Base-by-base conservation (phyloP, 2,329 filamentous ascomycete species). In the Emmonsiellopsis sp. region DNA sequence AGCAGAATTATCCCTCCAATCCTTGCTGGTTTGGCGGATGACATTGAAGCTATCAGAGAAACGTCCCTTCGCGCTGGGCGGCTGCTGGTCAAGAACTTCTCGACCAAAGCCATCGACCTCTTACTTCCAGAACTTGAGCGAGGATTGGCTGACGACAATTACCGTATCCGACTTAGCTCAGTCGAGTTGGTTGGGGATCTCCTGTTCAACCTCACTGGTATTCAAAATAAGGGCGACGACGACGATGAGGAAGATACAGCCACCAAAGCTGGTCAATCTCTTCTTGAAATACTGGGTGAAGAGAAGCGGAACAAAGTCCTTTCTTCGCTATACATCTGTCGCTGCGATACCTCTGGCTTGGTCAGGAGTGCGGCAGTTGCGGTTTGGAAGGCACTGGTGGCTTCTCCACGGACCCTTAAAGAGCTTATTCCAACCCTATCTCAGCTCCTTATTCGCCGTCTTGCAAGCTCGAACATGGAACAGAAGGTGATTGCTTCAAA, bases 401-500 rank as follows among this genome's bases (percentile, higher is more conserved):
- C 92, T 54, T 92, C 87, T 56, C 93, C 93, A 34, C 85, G 85
- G 61, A 96, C 88, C 11, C 83, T 98, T 64, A 95, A 95, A 74
- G 93, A 98, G 67, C 82, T 98, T 64, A 86, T 96, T 46, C 92
- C 93, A 44, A 96, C 90, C 1, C 84, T 98, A 56, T 95, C 90
- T 5, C 91, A 96, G 68, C 83, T 98, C 58, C 86, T 98, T 62
- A 97, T 98, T 67, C 84, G 88, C 55, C 87, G 93, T 48, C 81
- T 98, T 61, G 93, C 90, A 57, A 97, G 91, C 68, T 87, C 91
- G 45, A 97, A 96, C 66, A 91, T 95, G 85, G 93, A 98, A 70
- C 93, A 98, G 71, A 97, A 96, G 76, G 87, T 95, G 62, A 98
- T 98, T 76, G 93, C 94, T 60, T 92, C 92, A 68, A 97, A 97